Base-by-base conservation (phyloP, 1,139 yeast genomes). In the Debaryomycetaceae sp. region DNA sequence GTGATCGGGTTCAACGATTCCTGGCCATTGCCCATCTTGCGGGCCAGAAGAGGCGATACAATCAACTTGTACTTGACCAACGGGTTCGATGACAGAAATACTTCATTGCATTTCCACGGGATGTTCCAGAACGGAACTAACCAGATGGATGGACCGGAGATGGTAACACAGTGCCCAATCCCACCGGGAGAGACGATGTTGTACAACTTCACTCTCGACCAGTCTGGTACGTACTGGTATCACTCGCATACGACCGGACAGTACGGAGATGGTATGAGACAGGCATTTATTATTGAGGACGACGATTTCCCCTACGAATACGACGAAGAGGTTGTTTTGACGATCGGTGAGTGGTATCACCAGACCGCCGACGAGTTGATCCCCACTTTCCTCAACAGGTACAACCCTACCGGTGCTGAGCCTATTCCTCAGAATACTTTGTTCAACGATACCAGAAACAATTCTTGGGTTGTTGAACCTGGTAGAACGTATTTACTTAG, bases 321-420 rank as follows among this genome's bases (percentile, higher is more conserved):
- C 49, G 91, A 85, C 57, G 80, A 83, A 53, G 88, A 85, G 54
- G 71, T 78, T 47, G 65, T 72, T 6, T 66, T 85, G 43, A 70
- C 81, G 7, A 54, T 86, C 22, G 61, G 80, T 37, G 95, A 86
- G 52, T 76, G 84, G 66, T 86, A 86, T 58, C 87, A 83, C 55
- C 63, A 70, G 27, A 65, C 73, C 38, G 71, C 80, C 45, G 66
- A 68, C 14, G 72, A 64, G 2, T 67, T 84, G 38, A 63, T 72
- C 44, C 55, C 63, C 7, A 62, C 65, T 34, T 85, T 85, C 62
- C 63, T 83, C 58, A 75, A 75, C 42, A 65, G 85, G 50, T 85
- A 76, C 58, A 86, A 86, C 53, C 95, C 95, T 31, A 85, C 91
- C 1, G 95, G 95, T 45, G 89, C 87, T 36, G 95, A 86, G 60